These are phyloP conservation scores for Recurvomyces mirabilis DNA, from an alignment of 495 filamentous ascomycete species.

Conservation along the genomic window DNA sequence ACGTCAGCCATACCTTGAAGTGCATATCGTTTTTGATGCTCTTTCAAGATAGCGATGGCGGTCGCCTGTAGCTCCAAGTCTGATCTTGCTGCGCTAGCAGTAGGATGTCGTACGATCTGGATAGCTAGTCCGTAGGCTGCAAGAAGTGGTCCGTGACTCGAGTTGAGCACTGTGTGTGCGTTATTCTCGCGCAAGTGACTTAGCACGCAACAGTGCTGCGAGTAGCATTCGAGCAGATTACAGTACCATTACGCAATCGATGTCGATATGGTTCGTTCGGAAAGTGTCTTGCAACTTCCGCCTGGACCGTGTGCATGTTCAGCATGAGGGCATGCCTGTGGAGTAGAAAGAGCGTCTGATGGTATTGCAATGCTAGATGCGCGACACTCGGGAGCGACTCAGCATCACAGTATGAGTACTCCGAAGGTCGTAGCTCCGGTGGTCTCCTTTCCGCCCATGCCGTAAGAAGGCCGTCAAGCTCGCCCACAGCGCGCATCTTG, in stretches of 20 bases:
- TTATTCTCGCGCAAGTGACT: background rate
- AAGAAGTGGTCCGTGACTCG: background rate
- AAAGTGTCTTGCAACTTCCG: background rate
- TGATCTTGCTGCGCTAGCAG: background rate
- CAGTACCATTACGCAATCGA: constrained; percentile 1
- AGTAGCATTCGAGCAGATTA: constrained; percentile 2
- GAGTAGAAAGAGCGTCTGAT: constrained; percentile 5
- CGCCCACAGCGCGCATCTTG: constrained; percentile 1
- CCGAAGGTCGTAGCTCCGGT: background rate
- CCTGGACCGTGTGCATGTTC: background rate
- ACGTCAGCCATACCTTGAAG: background rate
- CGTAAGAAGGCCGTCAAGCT: background rate
- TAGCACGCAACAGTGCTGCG: background rate
- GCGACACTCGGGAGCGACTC: background rate
- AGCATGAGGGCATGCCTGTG: constrained; percentile 3
- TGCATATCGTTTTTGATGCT: background rate
- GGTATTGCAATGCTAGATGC: constrained; percentile 1
- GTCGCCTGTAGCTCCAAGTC: constrained; percentile 4
- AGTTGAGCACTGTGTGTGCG: background rate
- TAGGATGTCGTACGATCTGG: constrained; percentile 3
- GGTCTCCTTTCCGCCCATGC: background rate
- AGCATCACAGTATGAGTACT: background rate
- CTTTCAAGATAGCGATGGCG: background rate
- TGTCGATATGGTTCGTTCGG: background rate
- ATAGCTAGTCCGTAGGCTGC: constrained; percentile 2